These are phyloP conservation scores for Lactifluus echinatus DNA, from an alignment of 768 basidiomycete genomes.

Conservation along the genomic window DNA sequence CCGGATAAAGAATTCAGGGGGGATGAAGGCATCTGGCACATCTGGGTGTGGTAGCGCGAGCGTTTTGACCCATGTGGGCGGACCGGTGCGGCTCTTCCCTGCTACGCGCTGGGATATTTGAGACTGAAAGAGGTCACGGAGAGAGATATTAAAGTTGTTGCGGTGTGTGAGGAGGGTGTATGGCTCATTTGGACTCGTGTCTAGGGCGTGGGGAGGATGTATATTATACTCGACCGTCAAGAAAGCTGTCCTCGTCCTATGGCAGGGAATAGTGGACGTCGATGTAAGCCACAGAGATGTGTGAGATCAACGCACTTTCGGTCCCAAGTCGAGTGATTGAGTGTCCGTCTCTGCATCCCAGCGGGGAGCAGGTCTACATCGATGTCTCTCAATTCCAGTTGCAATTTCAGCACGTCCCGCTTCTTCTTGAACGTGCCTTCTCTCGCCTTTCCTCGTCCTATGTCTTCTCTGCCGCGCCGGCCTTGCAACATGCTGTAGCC, in stretches of 20 bases:
- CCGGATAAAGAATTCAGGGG: conserved; percentile 54
- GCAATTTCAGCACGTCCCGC: conserved; percentile 56
- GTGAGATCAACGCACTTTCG: conserved; percentile 42
- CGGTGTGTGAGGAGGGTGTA: conserved; percentile 56
- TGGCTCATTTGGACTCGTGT: conserved; percentile 34
- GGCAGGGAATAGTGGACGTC: neutral
- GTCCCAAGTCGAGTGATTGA: conserved; percentile 82
- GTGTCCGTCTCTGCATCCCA: conserved; percentile 72
- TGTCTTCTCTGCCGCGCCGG: conserved; percentile 25
- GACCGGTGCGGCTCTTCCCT: conserved; percentile 36
- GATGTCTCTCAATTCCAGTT: conserved; percentile 60
- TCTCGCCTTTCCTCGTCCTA: conserved; percentile 26
- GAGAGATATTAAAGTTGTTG: conserved; percentile 42
- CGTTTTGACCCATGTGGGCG: conserved; percentile 47
- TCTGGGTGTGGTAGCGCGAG: conserved; percentile 47
- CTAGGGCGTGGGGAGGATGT: conserved; percentile 42
- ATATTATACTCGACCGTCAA: conserved; percentile 71
- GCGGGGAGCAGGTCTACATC: conserved; percentile 67
- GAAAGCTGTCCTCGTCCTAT: conserved; percentile 56
- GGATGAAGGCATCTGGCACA: conserved; percentile 45
- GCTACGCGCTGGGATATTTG: conserved; percentile 36
- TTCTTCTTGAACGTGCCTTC: conserved; percentile 39
- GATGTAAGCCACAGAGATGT: conserved; percentile 7
- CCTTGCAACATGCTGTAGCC: conserved; percentile 36
- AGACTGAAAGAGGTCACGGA: conserved; percentile 42